phyloP scores from a whole-genome alignment of 306 rosid genomes.

The cucumber (Cucumis sativus) region DNA sequence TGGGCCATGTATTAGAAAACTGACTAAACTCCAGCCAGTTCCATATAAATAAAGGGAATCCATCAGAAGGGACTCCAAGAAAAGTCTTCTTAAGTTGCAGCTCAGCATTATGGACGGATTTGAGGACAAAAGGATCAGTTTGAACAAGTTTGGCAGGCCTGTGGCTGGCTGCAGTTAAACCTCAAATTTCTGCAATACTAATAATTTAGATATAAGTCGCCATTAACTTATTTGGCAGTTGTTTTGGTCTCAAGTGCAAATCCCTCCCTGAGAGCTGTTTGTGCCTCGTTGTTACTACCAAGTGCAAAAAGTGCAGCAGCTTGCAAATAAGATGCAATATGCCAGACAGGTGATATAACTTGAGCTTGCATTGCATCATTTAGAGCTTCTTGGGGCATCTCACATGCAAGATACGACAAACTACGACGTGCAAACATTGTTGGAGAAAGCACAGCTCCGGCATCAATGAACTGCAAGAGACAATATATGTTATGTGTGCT shows the following conservation, averaged over 20 bases:
- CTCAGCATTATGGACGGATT: background rate
- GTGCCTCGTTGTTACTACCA: conserved; percentile 64
- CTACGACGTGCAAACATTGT: conserved; percentile 88
- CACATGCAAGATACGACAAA: conserved; percentile 52
- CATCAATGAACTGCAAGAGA: conserved; percentile 63
- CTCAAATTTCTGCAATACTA: conserved; percentile 1
- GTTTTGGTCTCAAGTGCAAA: conserved; percentile 38
- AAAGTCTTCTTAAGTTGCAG: background rate
- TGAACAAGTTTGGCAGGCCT: background rate
- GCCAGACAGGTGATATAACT: conserved; percentile 68
- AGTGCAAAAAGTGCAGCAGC: conserved; percentile 53
- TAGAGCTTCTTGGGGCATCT: conserved; percentile 74
- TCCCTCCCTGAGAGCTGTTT: conserved; percentile 69
- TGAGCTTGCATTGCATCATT: conserved; percentile 71
- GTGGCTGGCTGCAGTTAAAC: background rate
- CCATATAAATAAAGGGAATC: background rate
- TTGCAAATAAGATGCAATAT: conserved; percentile 72
- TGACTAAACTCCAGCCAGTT: background rate
- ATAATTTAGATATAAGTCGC: background rate
- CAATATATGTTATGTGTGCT: conserved; percentile 1
- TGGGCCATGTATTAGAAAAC: background rate
- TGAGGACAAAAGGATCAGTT: background rate
- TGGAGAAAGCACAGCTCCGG: conserved; percentile 87
- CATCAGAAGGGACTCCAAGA: background rate
- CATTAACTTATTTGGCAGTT: conserved; percentile 10